Evolutionary conservation across 176 grass and related monocot species (phyloP), one percentile per base, ranked within the genome.

Genomic region (Oryza officinalis): DNA sequence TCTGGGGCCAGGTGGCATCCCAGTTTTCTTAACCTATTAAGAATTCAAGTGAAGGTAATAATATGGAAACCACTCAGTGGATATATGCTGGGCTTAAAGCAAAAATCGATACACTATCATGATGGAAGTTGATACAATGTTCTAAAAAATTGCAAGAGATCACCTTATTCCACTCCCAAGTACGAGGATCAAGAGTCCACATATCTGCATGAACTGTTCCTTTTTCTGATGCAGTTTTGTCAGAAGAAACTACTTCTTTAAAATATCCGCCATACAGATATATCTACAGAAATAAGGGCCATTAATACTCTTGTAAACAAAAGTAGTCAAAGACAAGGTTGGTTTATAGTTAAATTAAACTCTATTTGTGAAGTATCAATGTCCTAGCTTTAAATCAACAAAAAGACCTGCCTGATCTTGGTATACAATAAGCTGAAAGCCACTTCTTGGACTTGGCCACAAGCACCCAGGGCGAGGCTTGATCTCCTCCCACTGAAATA

Each of bases 101-200:
- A 59, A 35, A 86, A 65, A 27, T 74, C 18, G 27, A 41, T 80
- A 81, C 6, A 32, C 43, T 76, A 15, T 44, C 69, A 74, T 18
- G 22, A 74, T 75, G 61, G 25, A 66, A 76, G 18, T 54, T 22
- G 11, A 65, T 73, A 80, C 32, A 63, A 49, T 35, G 69, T 13
- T 67, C 32, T 65, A 59, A 31, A 78, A 77, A 91, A 73, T 43
- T 83, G 40, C 84, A 77, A 84, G 57, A 83, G 20, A 54, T 40
- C 66, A 98, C 96, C 96, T 94, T 98, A 77, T 91, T 98, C 96
- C 96, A 98, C 83, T 95, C 96, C 96, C 96, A 98, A 75, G 86
- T 95, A 67, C 89, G 92, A 86, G 96, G 91, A 90, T 98, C 96
- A 84, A 98, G 96, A 61, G 88, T 91, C 96, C 92, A 98, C 82